Percentiles rank a stretch among this genome's conserved stretches.
These are phyloP conservation scores for Jaltomata sinuosa DNA, from an alignment of 257 asterid genomes.

Conservation along the genomic window DNA sequence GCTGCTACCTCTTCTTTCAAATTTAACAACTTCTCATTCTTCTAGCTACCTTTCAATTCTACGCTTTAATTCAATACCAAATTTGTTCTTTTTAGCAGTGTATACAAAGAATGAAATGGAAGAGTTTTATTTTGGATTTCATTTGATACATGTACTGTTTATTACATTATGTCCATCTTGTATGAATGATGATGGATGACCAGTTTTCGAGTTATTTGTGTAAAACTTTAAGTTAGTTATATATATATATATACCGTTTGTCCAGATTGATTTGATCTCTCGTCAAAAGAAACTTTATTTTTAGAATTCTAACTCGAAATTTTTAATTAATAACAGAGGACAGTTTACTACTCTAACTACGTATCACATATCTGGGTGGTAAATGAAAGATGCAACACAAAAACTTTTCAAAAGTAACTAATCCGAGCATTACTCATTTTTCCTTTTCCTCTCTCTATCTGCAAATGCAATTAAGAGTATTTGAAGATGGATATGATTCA, in stretches of 20 bases:
- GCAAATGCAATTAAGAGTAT: not conserved
- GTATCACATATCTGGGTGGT: no score
- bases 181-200: not conserved
- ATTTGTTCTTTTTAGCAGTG: not conserved
- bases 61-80: not conserved
- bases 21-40: conserved; percentile 20
- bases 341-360: no score
- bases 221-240: not conserved
- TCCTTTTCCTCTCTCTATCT: no score
- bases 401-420: no score
- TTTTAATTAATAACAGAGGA: not conserved
- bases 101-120: not conserved
- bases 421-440: no score
- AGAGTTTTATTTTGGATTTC: not conserved
- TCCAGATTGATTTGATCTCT: not conserved
- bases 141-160: not conserved
- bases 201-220: not conserved
- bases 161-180: not conserved
- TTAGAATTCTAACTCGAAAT: not conserved
- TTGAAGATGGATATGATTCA: not conserved
- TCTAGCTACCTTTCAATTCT: not conserved
- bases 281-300: not conserved
- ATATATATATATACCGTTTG: not conserved
- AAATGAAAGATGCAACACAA: no score
- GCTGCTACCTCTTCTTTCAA: conserved; percentile 25